These are phyloP conservation scores for Isoetes taiwanensis DNA, from an alignment of 75 land plant genomes.

Conservation along the genomic window DNA sequence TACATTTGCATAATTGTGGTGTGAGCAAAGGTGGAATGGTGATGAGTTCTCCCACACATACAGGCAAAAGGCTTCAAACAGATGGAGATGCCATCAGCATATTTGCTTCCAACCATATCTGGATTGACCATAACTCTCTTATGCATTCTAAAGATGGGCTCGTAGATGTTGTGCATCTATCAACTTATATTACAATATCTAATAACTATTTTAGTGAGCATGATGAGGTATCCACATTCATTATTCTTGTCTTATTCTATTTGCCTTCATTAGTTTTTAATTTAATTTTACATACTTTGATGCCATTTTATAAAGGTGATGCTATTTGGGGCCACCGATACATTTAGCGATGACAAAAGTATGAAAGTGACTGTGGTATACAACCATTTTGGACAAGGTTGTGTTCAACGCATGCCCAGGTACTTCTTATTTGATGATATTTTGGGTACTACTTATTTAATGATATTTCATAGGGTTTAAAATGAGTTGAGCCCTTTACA, in stretches of 20 bases:
- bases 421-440: too few relatives aligned
- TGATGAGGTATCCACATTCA: conserved; percentile 25
- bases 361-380: conserved; percentile 31
- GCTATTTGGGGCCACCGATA: too few relatives aligned
- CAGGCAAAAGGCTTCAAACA: neutral
- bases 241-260: neutral
- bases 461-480: too few relatives aligned
- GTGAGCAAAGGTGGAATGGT: neutral
- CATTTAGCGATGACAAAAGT: conserved; percentile 1
- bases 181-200: conserved; percentile 51
- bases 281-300: too few relatives aligned
- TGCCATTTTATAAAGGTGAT: too few relatives aligned
- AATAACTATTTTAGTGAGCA: conserved; percentile 50
- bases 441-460: too few relatives aligned
- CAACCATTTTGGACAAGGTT: conserved; percentile 29
- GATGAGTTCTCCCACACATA: neutral
- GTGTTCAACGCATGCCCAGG: conserved; percentile 36
- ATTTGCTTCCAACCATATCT: conserved; percentile 23
- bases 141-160: conserved; percentile 34
- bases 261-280: too few relatives aligned
- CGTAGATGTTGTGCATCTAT: conserved; percentile 47
- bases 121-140: conserved; percentile 64
- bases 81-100: conserved; percentile 66
- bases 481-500: too few relatives aligned
- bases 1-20: neutral